Evolutionary conservation across 495 filamentous ascomycete genomes (phyloP), one percentile per base, ranked within the genome.

Genomic region (Aspergillus homomorphus): DNA sequence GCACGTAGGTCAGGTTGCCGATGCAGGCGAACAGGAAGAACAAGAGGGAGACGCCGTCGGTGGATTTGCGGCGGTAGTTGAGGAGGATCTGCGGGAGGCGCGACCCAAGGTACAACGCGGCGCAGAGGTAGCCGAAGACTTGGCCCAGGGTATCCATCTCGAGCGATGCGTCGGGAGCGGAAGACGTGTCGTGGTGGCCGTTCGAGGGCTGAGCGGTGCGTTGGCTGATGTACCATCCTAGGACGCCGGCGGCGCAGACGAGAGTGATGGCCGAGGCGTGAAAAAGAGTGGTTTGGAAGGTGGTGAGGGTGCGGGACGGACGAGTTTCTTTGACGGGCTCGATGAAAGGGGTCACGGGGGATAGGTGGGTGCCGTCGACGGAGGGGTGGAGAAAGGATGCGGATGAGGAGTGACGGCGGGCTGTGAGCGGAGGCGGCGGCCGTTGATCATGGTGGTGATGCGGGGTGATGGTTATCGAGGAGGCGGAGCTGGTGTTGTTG

Each of bases 21-120:
- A 97, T 81, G 69, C 92, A 96, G 8, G 93, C 94, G 67, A 98
- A 98, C 18, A 98, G 75, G 76, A 98, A 98, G 77, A 98, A 98
- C 0, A 98, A 77, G 63, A 96, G 79, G 19, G 88, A 91, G 5
- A 98, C 85, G 2, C 93, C 94, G 28, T 96, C 92, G 1, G 92
- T 96, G 26, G 84, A 89, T 71, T 94, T 96, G 42, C 94, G 86
- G 1, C 87, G 82, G 72, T 87, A 93, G 68, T 98, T 98, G 28
- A 97, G 83, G 4, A 96, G 75, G 8, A 98, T 77, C 71, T 98
- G 94, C 0, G 94, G 94, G 10, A 97, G 66, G 6, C 94, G 85
- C 0, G 87, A 91, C 20, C 89, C 91, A 15, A 98, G 87, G 66
- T 98, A 98, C 16, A 98, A 78, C 2, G 81, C 75, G 1, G 94